These are phyloP conservation scores for Hamamelis virginiana DNA, from an alignment of 164 flowering plant species.

Conservation along the genomic window DNA sequence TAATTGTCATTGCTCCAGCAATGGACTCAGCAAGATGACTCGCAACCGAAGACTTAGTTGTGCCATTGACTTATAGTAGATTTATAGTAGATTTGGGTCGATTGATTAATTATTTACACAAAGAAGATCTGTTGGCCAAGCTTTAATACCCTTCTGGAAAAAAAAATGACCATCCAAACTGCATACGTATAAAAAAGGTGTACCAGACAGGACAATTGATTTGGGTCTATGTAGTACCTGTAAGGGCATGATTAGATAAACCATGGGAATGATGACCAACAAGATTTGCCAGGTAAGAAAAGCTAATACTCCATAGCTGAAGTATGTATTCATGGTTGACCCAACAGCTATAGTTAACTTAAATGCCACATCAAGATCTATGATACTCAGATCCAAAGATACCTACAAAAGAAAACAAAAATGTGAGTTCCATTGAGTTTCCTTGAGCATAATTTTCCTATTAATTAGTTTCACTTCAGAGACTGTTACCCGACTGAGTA, in stretches of 20 bases:
- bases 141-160: too few species aligned
- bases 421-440: not conserved
- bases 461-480: conserved; percentile 1
- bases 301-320: conserved; percentile 51
- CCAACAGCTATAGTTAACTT: conserved; percentile 33
- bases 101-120: too few species aligned
- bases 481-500: conserved; percentile 42
- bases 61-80: conserved; percentile 49
- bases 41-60: conserved; percentile 60
- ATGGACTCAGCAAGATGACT: conserved; percentile 65
- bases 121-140: too few species aligned
- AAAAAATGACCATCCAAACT: too few species aligned
- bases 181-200: too few species aligned
- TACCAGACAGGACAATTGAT: too few species aligned
- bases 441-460: not conserved
- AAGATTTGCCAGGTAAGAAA: conserved; percentile 71
- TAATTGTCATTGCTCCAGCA: conserved; percentile 71
- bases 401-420: conserved; percentile 35
- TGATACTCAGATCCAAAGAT: conserved; percentile 68
- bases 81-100: too few species aligned
- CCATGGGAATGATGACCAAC: conserved; percentile 55
- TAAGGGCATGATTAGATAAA: conserved; percentile 44
- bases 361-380: conserved; percentile 64
- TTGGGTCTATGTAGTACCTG: conserved; percentile 45
- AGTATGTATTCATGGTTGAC: conserved; percentile 41